A percentile compares a stretch with the other conserved stretches of the same genome.
Conservation (phyloP, 2,329 filamentous ascomycete species). For the Epichloe aotearoae region DNA sequence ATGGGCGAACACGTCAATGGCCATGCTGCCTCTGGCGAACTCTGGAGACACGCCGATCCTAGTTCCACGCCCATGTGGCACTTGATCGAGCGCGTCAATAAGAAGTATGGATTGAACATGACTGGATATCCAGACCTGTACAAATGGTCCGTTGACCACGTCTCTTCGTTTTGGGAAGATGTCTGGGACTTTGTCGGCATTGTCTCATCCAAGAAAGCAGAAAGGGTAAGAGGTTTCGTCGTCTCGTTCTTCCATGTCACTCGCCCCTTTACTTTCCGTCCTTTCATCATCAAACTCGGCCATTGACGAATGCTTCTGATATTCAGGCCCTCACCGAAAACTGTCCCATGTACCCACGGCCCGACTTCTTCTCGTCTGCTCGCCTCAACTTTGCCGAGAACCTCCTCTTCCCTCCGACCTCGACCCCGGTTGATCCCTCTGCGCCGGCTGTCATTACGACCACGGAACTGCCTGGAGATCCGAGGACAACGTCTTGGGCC, state of each 20-base stretch:
- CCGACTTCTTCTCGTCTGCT: slow-evolving; percentile 69
- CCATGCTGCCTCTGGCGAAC: slow-evolving; percentile 24
- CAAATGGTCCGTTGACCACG: slow-evolving; percentile 69
- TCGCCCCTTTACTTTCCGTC: not conserved
- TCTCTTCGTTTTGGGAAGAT: slow-evolving; percentile 69
- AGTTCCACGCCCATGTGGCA: slow-evolving; percentile 55
- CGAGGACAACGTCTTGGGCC: slow-evolving; percentile 53
- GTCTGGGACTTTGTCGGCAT: slow-evolving; percentile 76
- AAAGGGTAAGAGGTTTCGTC: slow-evolving; percentile 32
- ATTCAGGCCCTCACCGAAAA: slow-evolving; percentile 52
- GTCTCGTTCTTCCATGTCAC: not conserved
- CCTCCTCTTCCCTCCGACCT: slow-evolving; percentile 59
- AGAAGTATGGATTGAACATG: slow-evolving; percentile 50
- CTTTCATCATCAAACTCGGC: not conserved
- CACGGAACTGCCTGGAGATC: slow-evolving; percentile 57
- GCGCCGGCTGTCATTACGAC: slow-evolving; percentile 63
- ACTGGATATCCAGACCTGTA: slow-evolving; percentile 62
- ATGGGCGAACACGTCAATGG: slow-evolving; percentile 9
- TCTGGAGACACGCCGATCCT: slow-evolving; percentile 62
- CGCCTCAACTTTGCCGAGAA: slow-evolving; percentile 92
- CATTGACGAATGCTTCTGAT: not conserved
- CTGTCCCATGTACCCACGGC: slow-evolving; percentile 70
- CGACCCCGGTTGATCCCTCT: slow-evolving; percentile 32
- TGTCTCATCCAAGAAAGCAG: slow-evolving; percentile 49
- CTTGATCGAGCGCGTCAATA: slow-evolving; percentile 57